Conservation (phyloP, 345 rosid genomes). For the Microcos paniculata region DNA sequence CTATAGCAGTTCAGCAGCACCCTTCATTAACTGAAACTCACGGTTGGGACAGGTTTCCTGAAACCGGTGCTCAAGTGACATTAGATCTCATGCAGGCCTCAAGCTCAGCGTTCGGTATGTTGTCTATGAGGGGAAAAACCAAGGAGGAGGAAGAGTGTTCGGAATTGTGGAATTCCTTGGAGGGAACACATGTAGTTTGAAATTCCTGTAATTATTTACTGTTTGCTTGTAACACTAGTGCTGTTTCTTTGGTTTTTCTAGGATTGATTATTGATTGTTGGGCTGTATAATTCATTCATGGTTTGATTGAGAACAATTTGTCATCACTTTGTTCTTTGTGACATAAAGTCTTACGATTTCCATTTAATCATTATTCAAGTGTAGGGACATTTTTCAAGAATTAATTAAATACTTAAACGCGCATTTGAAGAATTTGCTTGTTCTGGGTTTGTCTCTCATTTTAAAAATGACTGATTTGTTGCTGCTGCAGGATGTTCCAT, state of each 20-base stretch:
- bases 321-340: not conserved
- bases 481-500: not conserved
- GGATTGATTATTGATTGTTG: not conserved
- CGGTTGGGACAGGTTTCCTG: conserved; percentile 29
- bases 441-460: not conserved
- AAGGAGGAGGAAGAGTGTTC: conserved; percentile 35
- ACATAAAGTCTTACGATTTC: too few species aligned
- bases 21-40: conserved; percentile 17
- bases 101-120: conserved; percentile 31
- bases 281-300: not conserved
- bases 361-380: not conserved
- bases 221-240: not conserved
- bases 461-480: not conserved
- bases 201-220: not conserved
- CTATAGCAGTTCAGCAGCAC: not conserved
- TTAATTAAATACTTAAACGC: not conserved
- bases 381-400: not conserved
- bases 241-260: conserved; percentile 1
- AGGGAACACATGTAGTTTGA: conserved; percentile 19
- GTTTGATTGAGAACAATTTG: not conserved
- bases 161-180: conserved; percentile 38
- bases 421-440: not conserved
- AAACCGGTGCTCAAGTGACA: conserved; percentile 33
- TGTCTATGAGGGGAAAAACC: conserved; percentile 25
- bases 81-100: conserved; percentile 55